Percentiles rank a stretch among this genome's conserved stretches.
phyloP scores from a whole-genome alignment of 768 basidiomycete species.

The Leccinum uliginosum region DNA sequence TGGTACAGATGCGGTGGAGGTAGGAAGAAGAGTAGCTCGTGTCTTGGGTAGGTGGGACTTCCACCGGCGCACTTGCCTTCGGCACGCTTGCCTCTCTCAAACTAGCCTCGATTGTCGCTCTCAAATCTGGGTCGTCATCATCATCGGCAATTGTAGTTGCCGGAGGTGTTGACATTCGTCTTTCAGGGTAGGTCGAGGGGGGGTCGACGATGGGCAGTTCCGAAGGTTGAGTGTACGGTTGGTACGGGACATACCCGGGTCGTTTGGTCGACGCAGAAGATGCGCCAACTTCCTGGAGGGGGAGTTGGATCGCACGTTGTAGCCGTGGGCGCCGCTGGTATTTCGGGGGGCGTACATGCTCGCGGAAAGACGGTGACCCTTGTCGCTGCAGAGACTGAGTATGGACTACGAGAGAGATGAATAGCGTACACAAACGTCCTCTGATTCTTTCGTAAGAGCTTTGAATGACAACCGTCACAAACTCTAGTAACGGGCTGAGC shows the following conservation, averaged over 20 bases:
- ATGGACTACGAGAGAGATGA: neutral
- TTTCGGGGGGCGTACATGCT: constrained; percentile 53
- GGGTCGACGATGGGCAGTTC: constrained; percentile 68
- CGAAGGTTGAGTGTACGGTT: constrained; percentile 44
- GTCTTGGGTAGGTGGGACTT: constrained; percentile 52
- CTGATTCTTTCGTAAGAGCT: constrained; percentile 63
- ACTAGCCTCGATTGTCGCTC: constrained; percentile 93
- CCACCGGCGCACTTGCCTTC: constrained; percentile 72
- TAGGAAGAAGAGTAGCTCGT: constrained; percentile 44
- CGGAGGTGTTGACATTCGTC: constrained; percentile 19
- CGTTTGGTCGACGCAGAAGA: constrained; percentile 42
- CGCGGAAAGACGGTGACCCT: constrained; percentile 50
- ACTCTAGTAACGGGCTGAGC: constrained; percentile 89
- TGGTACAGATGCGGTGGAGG: constrained; percentile 37
- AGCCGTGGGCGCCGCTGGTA: constrained; percentile 59
- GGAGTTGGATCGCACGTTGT: constrained; percentile 89
- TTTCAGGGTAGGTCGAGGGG: constrained; percentile 39
- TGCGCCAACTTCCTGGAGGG: constrained; percentile 69
- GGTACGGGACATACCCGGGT: constrained; percentile 65
- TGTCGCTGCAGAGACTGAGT: constrained; percentile 31
- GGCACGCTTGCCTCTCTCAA: constrained; percentile 79
- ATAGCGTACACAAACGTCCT: constrained; percentile 39
- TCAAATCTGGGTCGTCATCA: constrained; percentile 89
- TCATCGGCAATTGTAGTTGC: constrained; percentile 40
- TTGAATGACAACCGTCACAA: constrained; percentile 86